These are phyloP conservation scores for Turritis glabra DNA, from an alignment of 345 rosid species.

Conservation along the genomic window DNA sequence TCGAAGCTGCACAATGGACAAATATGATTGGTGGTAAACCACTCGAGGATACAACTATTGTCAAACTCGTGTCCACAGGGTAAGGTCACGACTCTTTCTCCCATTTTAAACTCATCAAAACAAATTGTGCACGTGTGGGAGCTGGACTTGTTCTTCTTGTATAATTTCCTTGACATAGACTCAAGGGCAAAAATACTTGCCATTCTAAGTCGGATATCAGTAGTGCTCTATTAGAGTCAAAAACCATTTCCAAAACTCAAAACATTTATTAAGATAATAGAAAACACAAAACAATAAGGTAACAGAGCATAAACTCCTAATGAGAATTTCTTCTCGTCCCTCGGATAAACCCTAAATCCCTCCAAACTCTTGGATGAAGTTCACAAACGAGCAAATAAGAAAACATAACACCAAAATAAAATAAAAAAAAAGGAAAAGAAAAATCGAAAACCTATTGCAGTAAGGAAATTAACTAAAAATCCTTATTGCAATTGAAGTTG, in stretches of 20 bases:
- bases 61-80: neutral
- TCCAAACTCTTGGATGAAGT: neutral
- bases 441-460: too few species aligned
- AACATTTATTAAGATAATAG: neutral
- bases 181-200: too few species aligned
- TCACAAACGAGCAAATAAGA: too few species aligned
- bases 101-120: neutral
- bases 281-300: too few species aligned
- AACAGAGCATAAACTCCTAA: too few species aligned
- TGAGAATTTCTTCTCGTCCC: neutral
- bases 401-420: too few species aligned
- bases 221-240: too few species aligned
- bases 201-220: too few species aligned
- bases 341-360: neutral
- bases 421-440: too few species aligned
- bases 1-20: slow-evolving; percentile 4
- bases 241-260: neutral
- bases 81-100: neutral
- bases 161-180: neutral
- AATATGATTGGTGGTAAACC: neutral
- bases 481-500: too few species aligned
- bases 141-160: neutral
- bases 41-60: neutral
- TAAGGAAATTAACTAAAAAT: too few species aligned
- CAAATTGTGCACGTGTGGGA: neutral